Conservation (phyloP, 345 rosid species). For the Garcia nutans region DNA sequence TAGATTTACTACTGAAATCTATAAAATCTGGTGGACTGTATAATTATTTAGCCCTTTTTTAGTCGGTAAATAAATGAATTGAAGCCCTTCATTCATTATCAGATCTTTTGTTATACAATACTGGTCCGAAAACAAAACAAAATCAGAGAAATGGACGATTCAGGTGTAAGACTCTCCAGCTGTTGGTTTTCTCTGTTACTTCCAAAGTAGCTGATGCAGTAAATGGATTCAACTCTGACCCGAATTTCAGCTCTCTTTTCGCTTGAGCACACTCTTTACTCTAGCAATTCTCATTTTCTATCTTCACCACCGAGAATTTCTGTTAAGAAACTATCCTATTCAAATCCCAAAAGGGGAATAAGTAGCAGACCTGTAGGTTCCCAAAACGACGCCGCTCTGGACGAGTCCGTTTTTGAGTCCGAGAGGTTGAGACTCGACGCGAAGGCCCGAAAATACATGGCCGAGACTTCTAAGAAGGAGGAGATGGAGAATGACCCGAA, state of each 20-base stretch:
- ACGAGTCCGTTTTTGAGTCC: slow-evolving; percentile 59
- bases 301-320: neutral
- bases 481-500: slow-evolving; percentile 46
- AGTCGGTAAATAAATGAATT: no score
- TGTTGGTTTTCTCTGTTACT: no score
- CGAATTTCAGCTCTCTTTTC: slow-evolving; percentile 41
- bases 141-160: no score
- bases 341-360: slow-evolving; percentile 22
- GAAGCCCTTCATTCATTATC: no score
- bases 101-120: no score
- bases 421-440: slow-evolving; percentile 69
- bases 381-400: slow-evolving; percentile 34
- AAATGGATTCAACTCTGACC: slow-evolving; percentile 36
- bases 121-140: no score
- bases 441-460: slow-evolving; percentile 62
- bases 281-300: neutral
- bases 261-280: slow-evolving; percentile 13
- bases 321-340: neutral
- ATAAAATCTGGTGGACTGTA: no score
- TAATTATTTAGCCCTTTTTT: no score
- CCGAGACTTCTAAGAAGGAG: slow-evolving; percentile 49
- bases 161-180: no score
- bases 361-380: slow-evolving; percentile 7
- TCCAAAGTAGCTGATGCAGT: no score
- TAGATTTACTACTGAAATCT: no score